These are phyloP conservation scores for Tolypocladium capitatum DNA, from an alignment of 2,329 filamentous ascomycete species.

Conservation along the genomic window DNA sequence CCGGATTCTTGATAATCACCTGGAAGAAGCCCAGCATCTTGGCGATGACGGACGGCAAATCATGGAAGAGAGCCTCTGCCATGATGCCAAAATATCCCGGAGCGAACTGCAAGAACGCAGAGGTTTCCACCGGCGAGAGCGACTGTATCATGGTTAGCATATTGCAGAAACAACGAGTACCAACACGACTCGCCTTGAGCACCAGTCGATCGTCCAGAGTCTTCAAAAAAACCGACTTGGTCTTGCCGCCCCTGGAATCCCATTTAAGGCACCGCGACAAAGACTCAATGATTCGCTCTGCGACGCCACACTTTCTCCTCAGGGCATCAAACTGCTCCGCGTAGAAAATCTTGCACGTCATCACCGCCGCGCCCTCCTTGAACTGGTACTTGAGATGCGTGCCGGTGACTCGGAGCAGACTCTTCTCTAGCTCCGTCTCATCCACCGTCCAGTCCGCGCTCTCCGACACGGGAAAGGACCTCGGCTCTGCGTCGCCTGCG, in stretches of 20 bases:
- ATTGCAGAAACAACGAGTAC: background rate
- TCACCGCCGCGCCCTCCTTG: constrained; percentile 80
- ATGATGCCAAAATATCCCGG: constrained; percentile 97
- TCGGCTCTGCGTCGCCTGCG: constrained; percentile 14
- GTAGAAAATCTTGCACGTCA: constrained; percentile 97
- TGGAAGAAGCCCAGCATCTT: constrained; percentile 99
- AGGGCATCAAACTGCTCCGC: constrained; percentile 96
- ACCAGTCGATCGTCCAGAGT: constrained; percentile 91
- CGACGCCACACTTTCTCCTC: constrained; percentile 80
- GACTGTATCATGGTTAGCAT: constrained; percentile 38
- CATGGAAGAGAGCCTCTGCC: constrained; percentile 90
- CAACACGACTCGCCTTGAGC: constrained; percentile 44
- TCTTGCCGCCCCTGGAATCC: constrained; percentile 97
- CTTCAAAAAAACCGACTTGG: constrained; percentile 93
- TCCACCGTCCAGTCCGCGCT: constrained; percentile 28
- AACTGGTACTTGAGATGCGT: constrained; percentile 96
- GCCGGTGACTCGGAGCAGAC: constrained; percentile 69
- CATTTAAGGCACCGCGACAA: constrained; percentile 92
- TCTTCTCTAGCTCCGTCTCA: constrained; percentile 71
- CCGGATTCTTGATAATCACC: constrained; percentile 89
- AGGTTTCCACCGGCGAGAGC: constrained; percentile 78
- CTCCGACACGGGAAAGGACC: constrained; percentile 20
- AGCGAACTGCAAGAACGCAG: constrained; percentile 87
- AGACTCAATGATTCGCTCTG: constrained; percentile 89
- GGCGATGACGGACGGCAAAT: constrained; percentile 88